phyloP scores from a whole-genome alignment of 352 stramenopile genomes.

The Globisporangium barbulae region DNA sequence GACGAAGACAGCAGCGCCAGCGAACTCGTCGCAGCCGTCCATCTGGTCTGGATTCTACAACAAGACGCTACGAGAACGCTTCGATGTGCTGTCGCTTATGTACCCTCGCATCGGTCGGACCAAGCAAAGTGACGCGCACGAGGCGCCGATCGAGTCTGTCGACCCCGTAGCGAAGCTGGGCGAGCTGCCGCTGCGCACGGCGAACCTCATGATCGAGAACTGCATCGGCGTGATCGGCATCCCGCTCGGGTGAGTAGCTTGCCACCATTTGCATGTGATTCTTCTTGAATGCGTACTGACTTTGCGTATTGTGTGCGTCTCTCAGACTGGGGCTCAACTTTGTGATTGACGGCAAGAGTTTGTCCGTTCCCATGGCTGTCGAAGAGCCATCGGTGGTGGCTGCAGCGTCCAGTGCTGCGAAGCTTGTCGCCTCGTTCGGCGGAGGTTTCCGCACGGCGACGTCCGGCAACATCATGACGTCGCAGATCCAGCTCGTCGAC shows the following conservation, averaged over 20 bases:
- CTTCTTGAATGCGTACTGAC: background rate
- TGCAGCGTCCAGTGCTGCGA: conserved; percentile 77
- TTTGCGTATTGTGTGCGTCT: background rate
- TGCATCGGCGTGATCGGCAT: conserved; percentile 85
- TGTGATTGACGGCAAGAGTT: conserved; percentile 71
- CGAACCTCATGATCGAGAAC: conserved; percentile 90
- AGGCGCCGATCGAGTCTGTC: conserved; percentile 14
- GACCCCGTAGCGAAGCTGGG: conserved; percentile 51
- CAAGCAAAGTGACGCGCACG: conserved; percentile 22
- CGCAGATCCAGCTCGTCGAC: conserved; percentile 79
- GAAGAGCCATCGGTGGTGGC: conserved; percentile 86
- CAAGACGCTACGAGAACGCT: conserved; percentile 82
- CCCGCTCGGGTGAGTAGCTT: conserved; percentile 54
- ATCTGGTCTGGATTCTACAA: conserved; percentile 89
- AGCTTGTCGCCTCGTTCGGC: conserved; percentile 68
- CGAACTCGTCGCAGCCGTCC: conserved; percentile 51
- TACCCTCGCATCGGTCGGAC: conserved; percentile 61
- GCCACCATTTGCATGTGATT: background rate
- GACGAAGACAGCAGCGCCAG: conserved; percentile 13
- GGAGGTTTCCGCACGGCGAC: conserved; percentile 74
- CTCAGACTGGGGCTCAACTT: conserved; percentile 80
- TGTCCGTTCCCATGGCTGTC: conserved; percentile 83
- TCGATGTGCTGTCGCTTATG: conserved; percentile 84
- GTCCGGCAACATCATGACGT: conserved; percentile 85
- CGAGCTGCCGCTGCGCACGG: conserved; percentile 68